Base-by-base conservation (phyloP, 768 basidiomycete genomes). In the Cantharellus cinnabarinus region DNA sequence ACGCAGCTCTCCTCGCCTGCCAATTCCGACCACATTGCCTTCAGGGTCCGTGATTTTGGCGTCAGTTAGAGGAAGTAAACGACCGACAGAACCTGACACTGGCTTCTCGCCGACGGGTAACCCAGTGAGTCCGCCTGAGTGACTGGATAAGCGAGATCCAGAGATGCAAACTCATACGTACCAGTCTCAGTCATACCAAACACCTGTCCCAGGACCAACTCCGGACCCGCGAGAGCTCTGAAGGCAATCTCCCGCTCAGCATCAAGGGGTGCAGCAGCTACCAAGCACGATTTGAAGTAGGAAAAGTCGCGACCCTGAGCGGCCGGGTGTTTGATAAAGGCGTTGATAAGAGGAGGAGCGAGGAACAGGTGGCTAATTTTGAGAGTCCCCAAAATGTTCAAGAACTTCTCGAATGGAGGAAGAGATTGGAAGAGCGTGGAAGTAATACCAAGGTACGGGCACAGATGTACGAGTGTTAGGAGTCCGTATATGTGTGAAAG, bases 1-100 rank as follows among this genome's bases (percentile, higher is more conserved):
- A 40, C 5, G 58, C 10, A 63, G 56, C 44, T 63, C 63, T n/a
- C 63, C 63, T 42, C 39, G 48, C 51, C 59, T 61, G 41, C 56
- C 62, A 38, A 51, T 51, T 0, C 10, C 10, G 29, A 48, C 44
- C 10, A 29, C 10, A 29, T 48, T 48, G 44, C 29, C 29, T 10
- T 48, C 29, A n/a, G 56, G 41, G 14, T 56, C 63, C 2, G 60
- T 5, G 4, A 10, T 37, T 37, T 54, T 37, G 44, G 10, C 10
- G 29, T 48, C 44, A 29, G 44, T 48, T 29, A 10, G 10, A 48
- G 44, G 10, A 29, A 48, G 44, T 10, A 48, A 48, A 29, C 44
- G 44, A 10, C 44, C 44, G 29, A 48, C 29, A 38, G 44, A 48
- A 10, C 44, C 44, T 1, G 44, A 48, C 10, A 10, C 10, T 48